A percentile compares a stretch with the other conserved stretches of the same genome.
Evolutionary conservation across 805 yeast genomes (phyloP).

Genomic region (Nakazawaea ernobii): DNA sequence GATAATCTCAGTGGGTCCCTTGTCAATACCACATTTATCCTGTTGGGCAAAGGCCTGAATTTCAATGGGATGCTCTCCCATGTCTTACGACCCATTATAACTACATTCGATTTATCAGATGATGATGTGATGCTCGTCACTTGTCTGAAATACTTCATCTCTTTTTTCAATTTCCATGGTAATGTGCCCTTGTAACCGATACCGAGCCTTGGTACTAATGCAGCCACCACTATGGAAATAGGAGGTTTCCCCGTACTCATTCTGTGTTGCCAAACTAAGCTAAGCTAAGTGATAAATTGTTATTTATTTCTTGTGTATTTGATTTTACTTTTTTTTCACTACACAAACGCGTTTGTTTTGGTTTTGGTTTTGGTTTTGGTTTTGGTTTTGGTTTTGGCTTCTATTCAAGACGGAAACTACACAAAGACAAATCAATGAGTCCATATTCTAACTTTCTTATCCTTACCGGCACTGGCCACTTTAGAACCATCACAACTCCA

Average conservation of each 20-base stretch:
- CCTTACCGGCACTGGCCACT: conserved; percentile 98
- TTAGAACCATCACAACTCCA: conserved; percentile 95
- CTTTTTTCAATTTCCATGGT: conserved; percentile 85
- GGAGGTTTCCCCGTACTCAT: conserved; percentile 21
- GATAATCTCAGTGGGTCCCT: conserved; percentile 27
- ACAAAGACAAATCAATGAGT: conserved; percentile 41
- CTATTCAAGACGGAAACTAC: neutral
- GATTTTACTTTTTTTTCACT: neutral
- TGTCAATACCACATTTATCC: conserved; percentile 75
- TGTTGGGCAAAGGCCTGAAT: conserved; percentile 75
- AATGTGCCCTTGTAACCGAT: conserved; percentile 77
- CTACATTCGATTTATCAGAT: conserved; percentile 53
- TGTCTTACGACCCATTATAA: conserved; percentile 92
- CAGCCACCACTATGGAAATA: conserved; percentile 76
- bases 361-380: neutral
- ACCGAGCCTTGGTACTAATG: conserved; percentile 71
- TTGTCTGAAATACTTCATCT: conserved; percentile 77
- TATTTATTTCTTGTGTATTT: too few species aligned
- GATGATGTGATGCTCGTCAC: conserved; percentile 49
- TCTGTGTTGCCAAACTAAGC: too few species aligned
- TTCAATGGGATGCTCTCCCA: conserved; percentile 89
- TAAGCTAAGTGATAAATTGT: too few species aligned
- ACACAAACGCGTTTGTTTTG: neutral
- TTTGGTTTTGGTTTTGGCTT: neutral
- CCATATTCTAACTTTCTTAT: conserved; percentile 92